Evolutionary conservation across 1,284 basidiomycete genomes (phyloP), one percentile per base, ranked within the genome.

Genomic region (Marasmius fiardii): DNA sequence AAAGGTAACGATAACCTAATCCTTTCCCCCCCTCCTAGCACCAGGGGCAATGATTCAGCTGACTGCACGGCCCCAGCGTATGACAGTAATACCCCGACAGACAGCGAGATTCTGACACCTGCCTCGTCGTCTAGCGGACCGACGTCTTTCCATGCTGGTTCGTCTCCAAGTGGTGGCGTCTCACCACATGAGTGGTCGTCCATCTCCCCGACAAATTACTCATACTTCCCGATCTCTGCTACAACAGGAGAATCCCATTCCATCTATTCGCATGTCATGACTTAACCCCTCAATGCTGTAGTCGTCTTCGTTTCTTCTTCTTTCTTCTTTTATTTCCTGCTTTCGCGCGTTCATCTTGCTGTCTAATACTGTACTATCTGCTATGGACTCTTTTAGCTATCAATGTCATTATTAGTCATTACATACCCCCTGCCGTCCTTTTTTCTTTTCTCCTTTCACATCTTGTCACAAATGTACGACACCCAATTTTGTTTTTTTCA

Each of bases 61-160:
- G 76, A 78, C 52, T 63, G 67, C 54, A 64, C 67, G 33, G 66
- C 69, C 12, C 61, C 71, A 48, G 63, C 73, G 2, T 79, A 77
- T 57, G 74, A 76, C 61, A 74, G 70, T 58, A 71, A 65, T 50
- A 74, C 73, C 12, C 79, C 84, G 2, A 79, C 82, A 1, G 86
- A 86, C 61, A 84, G 79, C 63, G 86, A 88, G 62, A 79, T 88
- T 57, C 71, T 88, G 75, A 82, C 85, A 24, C 85, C 86, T 4
- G 74, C 86, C 59, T 86, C 85, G 52, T 79, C 83, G 47, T 83
- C 86, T 56, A 83, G 79, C 64, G 80, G 79, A n/a, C 74, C 75
- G 43, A 61, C 71, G 8, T 74, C 79, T 56, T 76, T 79, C 68
- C 69, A 79, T 60, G 66, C 68, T 21, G 66, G 68, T 8, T 71